Base-by-base conservation (phyloP, 2,329 filamentous ascomycete genomes). In the Passalora sequoiae region DNA sequence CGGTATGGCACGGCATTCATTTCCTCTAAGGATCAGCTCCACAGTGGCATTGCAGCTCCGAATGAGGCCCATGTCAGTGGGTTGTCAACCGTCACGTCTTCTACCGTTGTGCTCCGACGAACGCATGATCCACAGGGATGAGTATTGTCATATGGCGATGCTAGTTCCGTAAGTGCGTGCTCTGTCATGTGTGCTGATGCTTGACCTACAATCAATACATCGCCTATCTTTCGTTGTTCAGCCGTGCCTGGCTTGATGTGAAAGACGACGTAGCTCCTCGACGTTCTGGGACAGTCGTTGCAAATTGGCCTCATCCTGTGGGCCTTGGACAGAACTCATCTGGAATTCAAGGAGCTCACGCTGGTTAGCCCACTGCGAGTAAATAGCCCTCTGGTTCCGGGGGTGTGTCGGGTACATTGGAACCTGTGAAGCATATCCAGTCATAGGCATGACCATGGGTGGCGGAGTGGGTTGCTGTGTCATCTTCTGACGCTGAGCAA, bases 341-440 rank as follows among this genome's bases (percentile, higher is more conserved):
- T 59, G 52, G 41, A 52, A 48, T 17, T 53, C 45, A 13, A 54
- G 31, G 4, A 58, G 35, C n/a, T 59, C 49, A 5, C 47, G 42
- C 38, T 59, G 54, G 42, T 51, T 49, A 9, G 51, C 44, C 58
- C 57, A 60, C 38, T 59, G 56, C 6, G 57, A 45, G 38, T 56
- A 56, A 17, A 50, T 27, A 15, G 33, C 33, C 28, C 49, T 32
- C 40, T 57, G 48, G 31, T 39, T 41, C 19, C 29, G 31, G 19
- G 24, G 32, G 40, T 44, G 33, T 13, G 44, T 44, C 17, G 37
- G 31, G 27, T 38, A 49, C 22, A 36, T 13, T 6, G 41, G 27
- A 10, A 41, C 24, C 29, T 43, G 46, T 6, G 36, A 39, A 4
- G 38, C 37, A 29, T 44, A 45, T 6, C 25, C 38, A 16, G 41